Conservation (phyloP, 2,329 filamentous ascomycete species). For the Metarhizium anisopliae region DNA sequence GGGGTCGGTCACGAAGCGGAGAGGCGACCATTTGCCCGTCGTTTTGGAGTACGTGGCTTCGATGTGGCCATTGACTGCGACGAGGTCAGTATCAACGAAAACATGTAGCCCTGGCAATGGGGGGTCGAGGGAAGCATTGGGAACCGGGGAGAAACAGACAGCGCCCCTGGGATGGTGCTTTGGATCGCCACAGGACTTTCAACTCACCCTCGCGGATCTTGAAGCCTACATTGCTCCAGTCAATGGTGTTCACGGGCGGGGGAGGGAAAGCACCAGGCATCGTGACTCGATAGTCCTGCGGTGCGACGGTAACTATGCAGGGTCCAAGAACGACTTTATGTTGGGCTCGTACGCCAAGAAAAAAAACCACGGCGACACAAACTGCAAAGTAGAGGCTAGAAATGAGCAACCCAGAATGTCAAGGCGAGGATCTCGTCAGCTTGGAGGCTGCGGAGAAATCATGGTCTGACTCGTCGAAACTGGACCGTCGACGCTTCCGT, state of each 20-base stretch:
- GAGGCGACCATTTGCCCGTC: slow-evolving; percentile 68
- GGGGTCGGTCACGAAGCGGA: slow-evolving; percentile 72
- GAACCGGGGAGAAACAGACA: too few relatives aligned
- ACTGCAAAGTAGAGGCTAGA: too few relatives aligned
- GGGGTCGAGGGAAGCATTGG: too few relatives aligned
- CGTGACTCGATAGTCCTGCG: background rate
- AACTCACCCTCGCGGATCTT: slow-evolving; percentile 72
- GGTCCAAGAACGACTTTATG: background rate
- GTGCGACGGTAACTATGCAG: background rate
- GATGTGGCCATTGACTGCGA: slow-evolving; percentile 84
- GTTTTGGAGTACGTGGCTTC: slow-evolving; percentile 73
- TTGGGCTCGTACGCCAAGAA: too few relatives aligned
- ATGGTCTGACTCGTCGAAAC: too few relatives aligned
- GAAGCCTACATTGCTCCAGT: slow-evolving; percentile 93
- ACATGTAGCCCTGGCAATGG: too few relatives aligned
- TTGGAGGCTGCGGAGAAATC: too few relatives aligned
- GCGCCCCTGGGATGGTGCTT: too few relatives aligned
- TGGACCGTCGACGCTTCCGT: too few relatives aligned
- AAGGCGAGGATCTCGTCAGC: too few relatives aligned
- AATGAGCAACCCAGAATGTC: background rate
- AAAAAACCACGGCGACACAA: too few relatives aligned
- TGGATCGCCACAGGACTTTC: too few relatives aligned
- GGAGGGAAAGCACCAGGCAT: slow-evolving; percentile 59
- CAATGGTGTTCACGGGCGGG: slow-evolving; percentile 69
- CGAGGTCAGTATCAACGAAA: background rate